Base-by-base conservation (phyloP, 2,329 filamentous ascomycete genomes). In the Fusarium xylarioides region DNA sequence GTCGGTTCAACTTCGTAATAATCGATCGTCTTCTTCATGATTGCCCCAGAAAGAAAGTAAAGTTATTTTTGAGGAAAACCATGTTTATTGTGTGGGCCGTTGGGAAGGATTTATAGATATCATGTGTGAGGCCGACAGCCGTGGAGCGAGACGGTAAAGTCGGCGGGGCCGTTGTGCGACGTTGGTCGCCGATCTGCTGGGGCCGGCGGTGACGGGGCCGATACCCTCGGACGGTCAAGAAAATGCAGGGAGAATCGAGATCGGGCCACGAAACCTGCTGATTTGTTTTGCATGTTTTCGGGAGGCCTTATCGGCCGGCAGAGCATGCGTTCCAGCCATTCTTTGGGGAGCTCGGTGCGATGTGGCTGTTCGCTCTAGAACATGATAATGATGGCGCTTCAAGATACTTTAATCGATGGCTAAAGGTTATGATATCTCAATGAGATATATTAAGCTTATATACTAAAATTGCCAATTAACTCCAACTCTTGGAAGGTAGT, bases 41-140 rank as follows among this genome's bases (percentile, higher is more conserved):
- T 21, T 34, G 21, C 21, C 18, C 7, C 26, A 43, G 34, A 38
- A 30, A 50, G 7, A 5, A 23, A 23, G 26, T 11, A 54, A 40
- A 26, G 26, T 30, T 37, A 50, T 35, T n/a, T 19, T 28, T 26
- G 30, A 32, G 30, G 38, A 32, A 12, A 35, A 11, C 7, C 14
- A 9, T n/a, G 34, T 50, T 61, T 64, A 42, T 42, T 69, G 46
- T 52, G 57, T 68, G 65, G 65, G 23, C 23, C 23, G 38, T 37
- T 37, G 40, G n/a, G 30, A 10, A 38, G 53, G 40, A 46, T 66
- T 55, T 46, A 63, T 57, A 63, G 37, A 40, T 38, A 23, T 49
- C n/a, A 37, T 32, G 32, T 21, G 11, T 35, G 64, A 63, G 37
- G 44, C 63, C 66, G 66, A 68, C 32, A 68, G 66, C 66, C 66